Percentiles rank a stretch among this genome's conserved stretches.
phyloP scores from a whole-genome alignment of 1,284 basidiomycete species.

The Somion occarium region DNA sequence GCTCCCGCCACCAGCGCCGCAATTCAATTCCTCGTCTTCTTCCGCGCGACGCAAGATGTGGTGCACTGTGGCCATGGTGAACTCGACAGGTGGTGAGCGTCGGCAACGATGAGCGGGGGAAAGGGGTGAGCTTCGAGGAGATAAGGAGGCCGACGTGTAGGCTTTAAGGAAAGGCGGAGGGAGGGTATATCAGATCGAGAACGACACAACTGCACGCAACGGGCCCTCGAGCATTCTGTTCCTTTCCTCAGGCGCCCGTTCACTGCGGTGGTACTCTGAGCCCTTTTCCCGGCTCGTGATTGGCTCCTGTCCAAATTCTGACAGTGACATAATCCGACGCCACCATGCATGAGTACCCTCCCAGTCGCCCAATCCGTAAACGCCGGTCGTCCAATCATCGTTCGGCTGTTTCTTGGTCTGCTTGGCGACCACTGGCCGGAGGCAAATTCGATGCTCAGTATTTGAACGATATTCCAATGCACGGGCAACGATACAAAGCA shows the following conservation, averaged over 20 bases:
- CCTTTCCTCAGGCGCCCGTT: neutral
- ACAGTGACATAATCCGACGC: neutral
- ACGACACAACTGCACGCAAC: neutral
- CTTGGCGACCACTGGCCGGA: too few relatives aligned
- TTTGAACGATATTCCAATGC: too few relatives aligned
- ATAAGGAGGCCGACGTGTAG: neutral
- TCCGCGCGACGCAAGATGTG: neutral
- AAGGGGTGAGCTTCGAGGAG: neutral
- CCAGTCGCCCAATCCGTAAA: too few relatives aligned
- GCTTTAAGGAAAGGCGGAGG: neutral
- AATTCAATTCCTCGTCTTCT: constrained; percentile 11
- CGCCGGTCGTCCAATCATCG: too few relatives aligned
- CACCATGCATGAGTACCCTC: neutral
- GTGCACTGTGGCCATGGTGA: neutral
- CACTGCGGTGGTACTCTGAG: neutral
- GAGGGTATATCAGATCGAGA: neutral
- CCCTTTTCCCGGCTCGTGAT: neutral
- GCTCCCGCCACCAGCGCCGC: constrained; percentile 31
- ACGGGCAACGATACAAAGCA: too few relatives aligned
- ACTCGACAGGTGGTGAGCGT: too few relatives aligned
- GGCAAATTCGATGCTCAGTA: too few relatives aligned
- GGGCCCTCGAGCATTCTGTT: neutral
- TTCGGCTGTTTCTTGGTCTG: too few relatives aligned
- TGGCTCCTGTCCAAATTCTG: neutral
- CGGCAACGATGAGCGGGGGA: too few relatives aligned